Base-by-base conservation (phyloP, 192 early-diverging fungal species). In the Backusella circina region DNA sequence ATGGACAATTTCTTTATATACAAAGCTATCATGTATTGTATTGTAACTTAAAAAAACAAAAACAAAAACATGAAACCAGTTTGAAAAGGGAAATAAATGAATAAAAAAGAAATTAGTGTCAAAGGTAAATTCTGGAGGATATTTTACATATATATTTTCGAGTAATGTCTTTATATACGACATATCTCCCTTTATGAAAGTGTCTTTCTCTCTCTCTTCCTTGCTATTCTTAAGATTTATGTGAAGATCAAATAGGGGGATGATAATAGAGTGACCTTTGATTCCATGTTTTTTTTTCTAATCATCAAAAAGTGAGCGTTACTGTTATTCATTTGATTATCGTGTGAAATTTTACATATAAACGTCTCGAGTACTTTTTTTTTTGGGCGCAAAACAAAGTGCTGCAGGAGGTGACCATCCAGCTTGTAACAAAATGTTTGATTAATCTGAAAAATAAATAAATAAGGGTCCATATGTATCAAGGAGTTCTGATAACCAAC, bases 361-460 rank as follows among this genome's bases (percentile, higher is more conserved):
- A 61, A 21, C 54, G n/a, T 61, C 2, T 61, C 26, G 5, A 47
- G 18, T n/a, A 5, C 33, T n/a, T n/a, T n/a, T n/a, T n/a, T n/a
- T 61, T 23, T 61, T 61, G 10, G 54, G 23, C 23, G 54, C 4
- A 61, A 61, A 61, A 13, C 8, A 21, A n/a, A 61, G 26, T 61
- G 13, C 21, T 61, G 23, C 23, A 28, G 54, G 54, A 61, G 54
- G 28, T 28, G 8, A 10, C 0, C 21, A 26, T 61, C 54, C 2
- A 28, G 54, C 23, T 61, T 3, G 21, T 28, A 61, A 23, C 26
- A 61, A 61, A 61, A 61, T 61, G 23, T 61, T 61, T 61, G 21
- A 61, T 61, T 61, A 61, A 61, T 61, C 54, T 61, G 26, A 61
- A 61, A 57, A 61, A n/a, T n/a, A n/a, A n/a, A n/a, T n/a, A n/a